Conservation (phyloP, 805 yeast genomes). For the Starmerella bacillaris region DNA sequence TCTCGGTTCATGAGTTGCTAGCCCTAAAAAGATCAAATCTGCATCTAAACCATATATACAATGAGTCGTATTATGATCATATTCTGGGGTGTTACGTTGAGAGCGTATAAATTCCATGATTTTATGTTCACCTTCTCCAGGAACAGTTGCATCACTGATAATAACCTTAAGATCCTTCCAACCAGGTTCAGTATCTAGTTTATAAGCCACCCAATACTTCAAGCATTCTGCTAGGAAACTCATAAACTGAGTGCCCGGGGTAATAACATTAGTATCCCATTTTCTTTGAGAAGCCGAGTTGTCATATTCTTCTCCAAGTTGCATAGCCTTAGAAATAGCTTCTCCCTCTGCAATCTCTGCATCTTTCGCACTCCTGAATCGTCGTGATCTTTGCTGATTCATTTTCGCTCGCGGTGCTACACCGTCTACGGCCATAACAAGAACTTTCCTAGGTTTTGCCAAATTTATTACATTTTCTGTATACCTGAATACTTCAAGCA, state of each 20-base stretch:
- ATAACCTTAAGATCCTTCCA: slow-evolving; percentile 83
- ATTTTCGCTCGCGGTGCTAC: slow-evolving; percentile 97
- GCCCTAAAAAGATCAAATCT: slow-evolving; percentile 83
- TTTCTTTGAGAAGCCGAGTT: slow-evolving; percentile 53
- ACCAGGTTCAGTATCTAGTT: slow-evolving; percentile 74
- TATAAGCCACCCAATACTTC: slow-evolving; percentile 83
- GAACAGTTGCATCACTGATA: slow-evolving; percentile 88
- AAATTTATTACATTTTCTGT: slow-evolving; percentile 80
- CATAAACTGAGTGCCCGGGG: slow-evolving; percentile 99
- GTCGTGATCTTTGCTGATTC: slow-evolving; percentile 91
- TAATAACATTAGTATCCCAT: slow-evolving; percentile 93
- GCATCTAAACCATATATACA: slow-evolving; percentile 97
- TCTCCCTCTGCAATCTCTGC: slow-evolving; percentile 39
- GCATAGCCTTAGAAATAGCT: slow-evolving; percentile 30
- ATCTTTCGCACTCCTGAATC: slow-evolving; percentile 82
- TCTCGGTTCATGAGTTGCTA: slow-evolving; percentile 97
- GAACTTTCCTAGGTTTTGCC: slow-evolving; percentile 86
- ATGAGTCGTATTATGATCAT: slow-evolving; percentile 86
- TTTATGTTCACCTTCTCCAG: slow-evolving; percentile 99
- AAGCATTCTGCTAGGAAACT: slow-evolving; percentile 65
- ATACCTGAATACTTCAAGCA: slow-evolving; percentile 77
- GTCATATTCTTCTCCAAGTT: slow-evolving; percentile 59
- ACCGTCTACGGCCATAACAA: slow-evolving; percentile 95
- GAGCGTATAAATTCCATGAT: slow-evolving; percentile 88
- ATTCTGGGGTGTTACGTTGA: slow-evolving; percentile 70